Base-by-base conservation (phyloP, 306 rosid genomes). In the Sesbania bispinosa region DNA sequence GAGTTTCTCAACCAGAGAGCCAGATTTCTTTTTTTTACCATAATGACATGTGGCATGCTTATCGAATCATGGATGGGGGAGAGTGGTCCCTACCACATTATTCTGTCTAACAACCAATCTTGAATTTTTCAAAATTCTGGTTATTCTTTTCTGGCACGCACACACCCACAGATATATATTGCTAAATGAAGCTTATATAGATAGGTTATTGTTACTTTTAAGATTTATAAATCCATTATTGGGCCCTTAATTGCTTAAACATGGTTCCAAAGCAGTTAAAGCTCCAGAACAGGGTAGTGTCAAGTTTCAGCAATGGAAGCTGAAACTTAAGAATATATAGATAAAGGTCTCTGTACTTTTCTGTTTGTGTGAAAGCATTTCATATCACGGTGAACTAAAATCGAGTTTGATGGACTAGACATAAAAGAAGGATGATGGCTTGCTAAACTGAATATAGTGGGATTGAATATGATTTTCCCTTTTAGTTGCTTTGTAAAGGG, bases 1-100 rank as follows among this genome's bases (percentile, higher is more conserved):
- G 55, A 58, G 41, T 67, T 53, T 72, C 11, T 69, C 38, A 30
- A 30, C 61, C 79, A 50, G 11, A 24, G 16, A 26, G 53, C 52
- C 24, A 24, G 16, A 21, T 5, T 11, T 61, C 6, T 39, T 41
- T 21, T 13, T n/a, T n/a, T 29, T 29, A 4, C 33, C 33, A 29
- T 2, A 29, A 29, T 29, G 33, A 29, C 4, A 4, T 29, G 33
- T 21, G 26, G 48, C 67, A 62, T 62, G 32, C 66, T 33, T 60
- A 26, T 55, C 10, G 10, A 10, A 32, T 59, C 43, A 32, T 59
- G 46, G 47, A 60, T 11, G 19, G 2, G 33, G 33, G n/a, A 13
- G 47, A 20, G 9, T 5, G 29, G 27, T 43, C 46, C 35, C 26
- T 59, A 33, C 46, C 6, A 5, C 48, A 2, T 42, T 13, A 29